These are phyloP conservation scores for Cryptosporidium tyzzeri DNA, from an alignment of 169 alveolate genomes.

Conservation along the genomic window DNA sequence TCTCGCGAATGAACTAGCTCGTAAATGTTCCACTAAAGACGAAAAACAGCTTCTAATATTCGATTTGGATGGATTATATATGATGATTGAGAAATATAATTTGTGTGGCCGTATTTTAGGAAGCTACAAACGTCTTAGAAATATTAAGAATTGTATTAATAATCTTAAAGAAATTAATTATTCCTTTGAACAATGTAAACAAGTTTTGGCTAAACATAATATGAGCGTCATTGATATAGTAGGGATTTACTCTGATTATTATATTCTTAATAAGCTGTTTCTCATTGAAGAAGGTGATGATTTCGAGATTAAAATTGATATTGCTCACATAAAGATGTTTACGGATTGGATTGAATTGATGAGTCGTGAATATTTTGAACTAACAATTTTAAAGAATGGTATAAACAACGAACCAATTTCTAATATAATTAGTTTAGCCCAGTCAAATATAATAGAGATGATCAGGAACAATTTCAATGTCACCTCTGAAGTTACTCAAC, in stretches of 20 bases:
- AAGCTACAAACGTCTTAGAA: conserved; percentile 10
- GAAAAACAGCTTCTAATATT: not conserved
- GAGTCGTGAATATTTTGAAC: not conserved
- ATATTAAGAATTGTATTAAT: conserved; percentile 7
- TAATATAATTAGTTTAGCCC: conserved; percentile 13
- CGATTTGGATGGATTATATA: conserved; percentile 9
- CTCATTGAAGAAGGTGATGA: not conserved
- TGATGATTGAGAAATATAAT: not conserved
- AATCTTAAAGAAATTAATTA: conserved; percentile 16
- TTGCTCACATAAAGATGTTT: conserved; percentile 17
- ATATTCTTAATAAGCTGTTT: conserved; percentile 39
- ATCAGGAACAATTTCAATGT: conserved; percentile 6
- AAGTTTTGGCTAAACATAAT: conserved; percentile 2
- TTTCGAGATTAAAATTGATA: not conserved
- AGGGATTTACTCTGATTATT: conserved; percentile 16
- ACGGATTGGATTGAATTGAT: conserved; percentile 31
- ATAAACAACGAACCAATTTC: conserved; percentile 12
- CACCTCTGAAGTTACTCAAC: not conserved
- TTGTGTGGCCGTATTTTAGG: conserved; percentile 26
- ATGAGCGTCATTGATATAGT: not conserved
- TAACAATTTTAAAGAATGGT: not conserved
- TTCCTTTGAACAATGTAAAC: not conserved
- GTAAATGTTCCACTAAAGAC: not conserved
- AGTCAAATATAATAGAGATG: conserved; percentile 14
- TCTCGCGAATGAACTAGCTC: conserved; percentile 24